Conservation (phyloP, 192 early-diverging fungal species). For the Funneliformis geosporum region DNA sequence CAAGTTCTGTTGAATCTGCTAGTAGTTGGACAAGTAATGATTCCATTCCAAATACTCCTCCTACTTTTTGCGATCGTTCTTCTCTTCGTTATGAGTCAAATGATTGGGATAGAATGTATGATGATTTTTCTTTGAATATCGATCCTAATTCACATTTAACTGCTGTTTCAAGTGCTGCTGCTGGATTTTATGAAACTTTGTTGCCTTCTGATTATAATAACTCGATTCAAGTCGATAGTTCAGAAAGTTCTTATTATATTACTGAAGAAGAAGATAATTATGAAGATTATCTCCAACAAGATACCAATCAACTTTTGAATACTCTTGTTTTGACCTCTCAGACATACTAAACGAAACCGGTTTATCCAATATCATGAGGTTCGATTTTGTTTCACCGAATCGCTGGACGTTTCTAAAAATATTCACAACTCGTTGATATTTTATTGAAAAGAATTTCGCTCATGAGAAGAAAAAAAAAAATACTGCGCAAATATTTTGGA, state of each 20-base stretch:
- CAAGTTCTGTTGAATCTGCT: slow-evolving; percentile 13
- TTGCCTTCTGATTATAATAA: not conserved
- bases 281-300: not conserved
- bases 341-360: not conserved
- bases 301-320: not conserved
- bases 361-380: too few species aligned
- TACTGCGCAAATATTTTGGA: not conserved
- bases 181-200: not conserved
- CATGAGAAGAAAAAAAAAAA: not conserved
- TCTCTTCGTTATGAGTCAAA: slow-evolving; percentile 10
- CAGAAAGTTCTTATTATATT: not conserved
- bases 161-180: not conserved
- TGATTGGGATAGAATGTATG: not conserved
- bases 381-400: not conserved
- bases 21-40: not conserved
- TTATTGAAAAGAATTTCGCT: not conserved
- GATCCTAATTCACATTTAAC: not conserved
- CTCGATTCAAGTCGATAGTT: not conserved
- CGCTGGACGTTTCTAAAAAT: not conserved
- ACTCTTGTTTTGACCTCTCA: not conserved
- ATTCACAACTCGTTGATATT: not conserved
- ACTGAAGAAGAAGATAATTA: not conserved
- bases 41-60: slow-evolving; percentile 14
- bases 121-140: not conserved
- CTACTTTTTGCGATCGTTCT: not conserved